A percentile compares a stretch with the other conserved stretches of the same genome.
phyloP scores from a whole-genome alignment of 495 filamentous ascomycete species.

The Lasiosphaeria miniovina region DNA sequence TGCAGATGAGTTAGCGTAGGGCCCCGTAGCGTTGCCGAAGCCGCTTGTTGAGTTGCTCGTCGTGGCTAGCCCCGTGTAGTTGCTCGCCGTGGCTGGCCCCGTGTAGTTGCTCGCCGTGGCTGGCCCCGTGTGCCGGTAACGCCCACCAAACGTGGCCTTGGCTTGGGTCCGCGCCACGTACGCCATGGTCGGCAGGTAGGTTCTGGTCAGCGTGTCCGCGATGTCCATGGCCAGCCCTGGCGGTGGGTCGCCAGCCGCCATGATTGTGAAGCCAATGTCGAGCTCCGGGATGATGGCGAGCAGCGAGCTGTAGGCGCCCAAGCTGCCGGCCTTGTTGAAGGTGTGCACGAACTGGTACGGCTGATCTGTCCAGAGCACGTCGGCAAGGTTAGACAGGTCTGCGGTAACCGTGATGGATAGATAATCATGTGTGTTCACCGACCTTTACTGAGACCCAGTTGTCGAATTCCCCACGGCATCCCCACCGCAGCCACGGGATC shows the following conservation, averaged over 20 bases:
- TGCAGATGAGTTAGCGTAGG: conserved; percentile 11
- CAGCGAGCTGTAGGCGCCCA: conserved; percentile 46
- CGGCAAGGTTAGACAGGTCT: neutral
- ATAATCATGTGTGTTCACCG: conserved; percentile 5
- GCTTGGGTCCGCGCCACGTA: conserved; percentile 37
- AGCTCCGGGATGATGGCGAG: conserved; percentile 54
- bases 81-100: neutral
- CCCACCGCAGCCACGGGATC: conserved; percentile 44
- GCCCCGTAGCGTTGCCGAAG: neutral
- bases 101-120: conserved; percentile 1
- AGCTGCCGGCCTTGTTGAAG: conserved; percentile 54
- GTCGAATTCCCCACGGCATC: conserved; percentile 57
- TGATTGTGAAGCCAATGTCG: conserved; percentile 50
- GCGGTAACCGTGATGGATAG: neutral
- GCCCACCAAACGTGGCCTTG: conserved; percentile 32
- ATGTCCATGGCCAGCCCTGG: conserved; percentile 30
- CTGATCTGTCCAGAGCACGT: conserved; percentile 13
- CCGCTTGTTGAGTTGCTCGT: neutral
- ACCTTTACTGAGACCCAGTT: conserved; percentile 23
- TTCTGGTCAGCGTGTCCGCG: conserved; percentile 34
- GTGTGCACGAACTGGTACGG: conserved; percentile 39
- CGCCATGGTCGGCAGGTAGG: conserved; percentile 37
- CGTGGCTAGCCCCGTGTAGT: neutral
- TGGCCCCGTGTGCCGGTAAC: conserved; percentile 27
- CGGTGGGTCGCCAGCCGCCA: conserved; percentile 44